Percentiles rank a stretch among this genome's conserved stretches.
phyloP scores from a whole-genome alignment of 305 asterid genomes.

The Solanum hybrid region DNA sequence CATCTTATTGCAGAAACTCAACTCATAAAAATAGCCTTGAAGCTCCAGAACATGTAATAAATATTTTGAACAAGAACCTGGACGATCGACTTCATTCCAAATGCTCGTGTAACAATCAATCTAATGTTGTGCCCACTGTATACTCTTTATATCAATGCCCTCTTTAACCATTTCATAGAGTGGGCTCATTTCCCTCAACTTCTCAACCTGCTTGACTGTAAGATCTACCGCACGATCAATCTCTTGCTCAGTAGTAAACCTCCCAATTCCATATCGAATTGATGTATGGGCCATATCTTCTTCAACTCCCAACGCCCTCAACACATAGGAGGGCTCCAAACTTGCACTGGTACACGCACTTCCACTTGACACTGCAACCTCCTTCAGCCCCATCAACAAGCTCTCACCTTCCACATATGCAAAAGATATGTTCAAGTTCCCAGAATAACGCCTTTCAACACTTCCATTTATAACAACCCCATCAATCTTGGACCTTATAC shows the following conservation, averaged over 20 bases:
- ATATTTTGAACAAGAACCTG: conserved; percentile 3
- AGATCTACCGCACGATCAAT: conserved; percentile 79
- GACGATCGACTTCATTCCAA: not conserved
- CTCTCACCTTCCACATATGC: conserved; percentile 98
- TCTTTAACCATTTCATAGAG: conserved; percentile 89
- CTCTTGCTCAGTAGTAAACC: conserved; percentile 86
- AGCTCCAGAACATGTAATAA: not conserved
- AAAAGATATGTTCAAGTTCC: conserved; percentile 86
- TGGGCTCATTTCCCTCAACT: conserved; percentile 93
- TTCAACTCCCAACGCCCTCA: conserved; percentile 97
- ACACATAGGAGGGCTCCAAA: conserved; percentile 88
- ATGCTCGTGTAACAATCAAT: not conserved
- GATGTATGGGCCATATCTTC: conserved; percentile 99
- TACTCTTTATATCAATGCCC: conserved; percentile 86
- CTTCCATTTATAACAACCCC: conserved; percentile 93
- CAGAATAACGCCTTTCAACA: conserved; percentile 61
- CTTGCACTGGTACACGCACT: conserved; percentile 97
- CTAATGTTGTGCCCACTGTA: conserved; percentile 85
- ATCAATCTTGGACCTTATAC: conserved; percentile 56
- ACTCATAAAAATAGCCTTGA: not conserved
- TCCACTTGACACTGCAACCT: conserved; percentile 95
- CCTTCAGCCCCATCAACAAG: conserved; percentile 94
- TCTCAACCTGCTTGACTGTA: conserved; percentile 83
- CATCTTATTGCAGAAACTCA: not conserved
- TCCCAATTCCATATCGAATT: conserved; percentile 90